Evolutionary conservation across 2,329 filamentous ascomycete species (phyloP), one percentile per base, ranked within the genome.

Genomic region (Metarhizium brunneum): DNA sequence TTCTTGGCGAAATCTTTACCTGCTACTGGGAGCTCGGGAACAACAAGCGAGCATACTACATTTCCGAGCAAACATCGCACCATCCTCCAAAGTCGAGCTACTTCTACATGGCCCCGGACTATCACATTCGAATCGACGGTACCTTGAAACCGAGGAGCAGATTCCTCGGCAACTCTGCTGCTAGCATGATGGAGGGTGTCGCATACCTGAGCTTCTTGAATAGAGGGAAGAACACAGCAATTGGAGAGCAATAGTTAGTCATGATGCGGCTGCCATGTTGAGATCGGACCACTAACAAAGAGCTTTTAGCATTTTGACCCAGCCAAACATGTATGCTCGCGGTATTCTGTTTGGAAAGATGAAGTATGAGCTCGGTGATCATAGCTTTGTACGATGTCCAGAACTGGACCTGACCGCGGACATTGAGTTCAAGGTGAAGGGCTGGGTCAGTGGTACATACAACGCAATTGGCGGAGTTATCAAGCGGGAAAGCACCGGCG

Each of bases 1-100:
- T 99, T 58, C 83, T 99, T 20, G 94, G 94, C 67, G 94, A 99
- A 73, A 87, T 88, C 49, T 97, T 92, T 68, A 92, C 90, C 53
- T 92, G 92, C 71, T 96, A 94, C 71, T 99, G 94, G 94, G 88
- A 96, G 63, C 86, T 95, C 60, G 82, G 86, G 14, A 88, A 95
- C 71, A 78, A 85, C 18, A 95, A 90, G 36, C 85, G 83, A 62
- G 92, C 89, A 59, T 99, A 96, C 75, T 99, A 99, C 74, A 90
- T 99, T 63, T 85, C 92, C 50, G 94, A 99, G 73, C 94, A 99
- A 72, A 99, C 94, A 1, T 97, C 92, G 32, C 94, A 99, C 70
- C 94, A 99, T 68, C 94, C 94, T 36, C 94, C 94, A 32, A 99
- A 99, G 75, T 97, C 92, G 50, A 96, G 91, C 73, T 99, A 99